phyloP scores from a whole-genome alignment of 768 basidiomycete species.

The Phanerochaete sordida region DNA sequence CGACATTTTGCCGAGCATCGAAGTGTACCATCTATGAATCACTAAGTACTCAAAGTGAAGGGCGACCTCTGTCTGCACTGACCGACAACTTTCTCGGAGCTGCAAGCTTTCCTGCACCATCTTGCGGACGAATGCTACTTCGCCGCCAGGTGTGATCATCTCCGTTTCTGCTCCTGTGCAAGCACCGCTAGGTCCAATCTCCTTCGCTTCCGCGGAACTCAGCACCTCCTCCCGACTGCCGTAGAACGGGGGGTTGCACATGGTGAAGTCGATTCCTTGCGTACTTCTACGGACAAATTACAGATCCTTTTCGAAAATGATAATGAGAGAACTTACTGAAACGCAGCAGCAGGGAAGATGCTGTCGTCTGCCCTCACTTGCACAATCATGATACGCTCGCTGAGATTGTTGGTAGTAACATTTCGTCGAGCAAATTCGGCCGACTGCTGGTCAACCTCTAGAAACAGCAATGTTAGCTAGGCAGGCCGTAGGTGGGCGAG shows the following conservation, averaged over 20 bases:
- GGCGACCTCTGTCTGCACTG: too few species aligned
- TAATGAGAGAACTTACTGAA: background rate
- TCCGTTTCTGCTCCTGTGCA: conserved; percentile 87
- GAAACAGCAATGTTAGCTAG: background rate
- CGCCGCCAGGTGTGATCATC: conserved; percentile 89
- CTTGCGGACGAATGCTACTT: conserved; percentile 66
- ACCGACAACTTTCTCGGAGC: conserved; percentile 57
- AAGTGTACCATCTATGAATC: conserved; percentile 97
- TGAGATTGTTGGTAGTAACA: conserved; percentile 52
- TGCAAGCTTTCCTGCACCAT: conserved; percentile 76
- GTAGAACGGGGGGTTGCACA: conserved; percentile 99
- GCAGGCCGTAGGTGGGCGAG: background rate
- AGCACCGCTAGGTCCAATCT: conserved; percentile 67
- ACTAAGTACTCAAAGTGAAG: too few species aligned
- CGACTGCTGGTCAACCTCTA: conserved; percentile 74
- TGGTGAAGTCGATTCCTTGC: conserved; percentile 54
- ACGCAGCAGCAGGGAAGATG: conserved; percentile 40
- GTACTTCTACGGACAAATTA: background rate
- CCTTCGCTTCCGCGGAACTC: conserved; percentile 58
- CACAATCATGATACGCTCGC: conserved; percentile 46
- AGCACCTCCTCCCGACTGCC: conserved; percentile 64
- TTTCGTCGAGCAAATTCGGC: conserved; percentile 53
- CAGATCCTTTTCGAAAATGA: background rate
- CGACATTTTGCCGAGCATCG: conserved; percentile 85
- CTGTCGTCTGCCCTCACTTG: conserved; percentile 32